Base-by-base conservation (phyloP, 345 rosid species). In the Angophora floribunda region DNA sequence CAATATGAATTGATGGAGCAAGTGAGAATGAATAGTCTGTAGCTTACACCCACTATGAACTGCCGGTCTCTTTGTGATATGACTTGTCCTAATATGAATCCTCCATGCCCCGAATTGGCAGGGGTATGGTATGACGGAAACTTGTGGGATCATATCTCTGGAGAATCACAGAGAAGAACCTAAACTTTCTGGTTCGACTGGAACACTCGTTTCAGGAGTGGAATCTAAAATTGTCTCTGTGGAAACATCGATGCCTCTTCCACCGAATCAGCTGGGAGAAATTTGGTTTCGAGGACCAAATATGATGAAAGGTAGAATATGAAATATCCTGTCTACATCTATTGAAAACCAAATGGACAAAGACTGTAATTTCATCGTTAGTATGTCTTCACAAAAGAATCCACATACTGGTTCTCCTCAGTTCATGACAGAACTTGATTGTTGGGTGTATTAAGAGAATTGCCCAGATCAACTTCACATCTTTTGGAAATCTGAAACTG, bases 101-200 rank as follows among this genome's bases (percentile, higher is more conserved):
- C 30, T 36, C 32, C 30, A n/a, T 63, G 53, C 55, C 7, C 16
- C 5, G 16, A 36, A 52, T 45, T 87, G 85, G 49, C 89, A 92
- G 91, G 93, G 92, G 14, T 91, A 92, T 65, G 94, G 94, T 22
- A 90, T 92, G 94, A 92, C 94, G 12, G 95, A 93, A 90, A 88
- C 92, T 41, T 53, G 91, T 57, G 93, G 92, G 15, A 36, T 91
- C 36, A 21, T 92, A 49, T 88, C 95, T 9, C 7, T 90, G 85
- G 94, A 91, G 89, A 89, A 92, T 87, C 80, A 87, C 45, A 87
- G 86, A 17, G 75, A 88, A 65, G 89, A 91, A 16, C 50, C 55
- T 67, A 28, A 85, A 24, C 88, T 87, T 70, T 87, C 92, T 14
- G 93, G 93, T 52, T 91, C 93, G 9, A 87, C 91, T 21, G 95